Conservation (phyloP, 202 grass and related monocot species). For the Setaria viridis region DNA sequence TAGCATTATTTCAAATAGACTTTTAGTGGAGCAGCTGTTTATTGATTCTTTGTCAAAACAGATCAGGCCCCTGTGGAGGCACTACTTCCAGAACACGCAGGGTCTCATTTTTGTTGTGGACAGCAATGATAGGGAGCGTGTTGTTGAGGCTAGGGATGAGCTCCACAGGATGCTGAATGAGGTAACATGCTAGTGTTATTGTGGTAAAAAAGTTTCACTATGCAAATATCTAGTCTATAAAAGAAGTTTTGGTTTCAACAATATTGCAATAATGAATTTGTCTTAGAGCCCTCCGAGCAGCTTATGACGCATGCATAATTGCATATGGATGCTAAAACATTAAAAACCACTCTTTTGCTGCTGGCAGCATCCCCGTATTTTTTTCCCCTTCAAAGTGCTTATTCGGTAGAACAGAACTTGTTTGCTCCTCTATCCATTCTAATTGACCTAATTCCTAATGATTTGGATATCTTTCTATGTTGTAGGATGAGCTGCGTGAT, state of each 20-base stretch:
- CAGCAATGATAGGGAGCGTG: slow-evolving; percentile 97
- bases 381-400: not conserved
- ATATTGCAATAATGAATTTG: slow-evolving; percentile 10
- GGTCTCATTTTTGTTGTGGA: slow-evolving; percentile 98
- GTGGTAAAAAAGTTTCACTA: not conserved
- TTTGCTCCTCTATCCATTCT: not conserved
- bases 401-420: not conserved
- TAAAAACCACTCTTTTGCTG: not conserved
- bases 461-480: slow-evolving; percentile 17
- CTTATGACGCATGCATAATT: not conserved
- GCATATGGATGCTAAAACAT: not conserved
- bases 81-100: slow-evolving; percentile 99
- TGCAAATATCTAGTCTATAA: not conserved
- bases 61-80: slow-evolving; percentile 96
- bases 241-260: not conserved
- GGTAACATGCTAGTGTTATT: slow-evolving; percentile 49
- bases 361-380: not conserved
- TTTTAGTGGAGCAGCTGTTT: slow-evolving; percentile 13
- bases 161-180: slow-evolving; percentile 98
- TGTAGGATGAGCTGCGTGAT: slow-evolving; percentile 92
- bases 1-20: not conserved
- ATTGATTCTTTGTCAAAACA: slow-evolving; percentile 55
- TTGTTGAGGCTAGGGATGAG: slow-evolving; percentile 97
- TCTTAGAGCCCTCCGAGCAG: not conserved
- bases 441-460: slow-evolving; percentile 13